Percentiles rank a stretch among this genome's conserved stretches.
Conservation (phyloP, 192 early-diverging fungal genomes). For the Gonapodya sp. region DNA sequence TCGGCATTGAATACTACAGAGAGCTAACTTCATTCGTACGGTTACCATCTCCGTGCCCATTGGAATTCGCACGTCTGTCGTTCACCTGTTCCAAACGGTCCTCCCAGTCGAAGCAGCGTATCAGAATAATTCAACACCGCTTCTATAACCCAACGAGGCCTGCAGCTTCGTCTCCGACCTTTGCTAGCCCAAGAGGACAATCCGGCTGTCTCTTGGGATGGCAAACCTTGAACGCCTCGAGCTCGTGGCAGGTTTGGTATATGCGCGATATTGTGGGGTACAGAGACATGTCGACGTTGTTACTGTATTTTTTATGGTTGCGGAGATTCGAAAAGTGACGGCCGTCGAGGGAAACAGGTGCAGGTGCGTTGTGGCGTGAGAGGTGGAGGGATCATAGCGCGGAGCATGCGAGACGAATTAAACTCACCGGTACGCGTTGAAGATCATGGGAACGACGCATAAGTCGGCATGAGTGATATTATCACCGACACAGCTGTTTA, state of each 20-base stretch:
- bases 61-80: neutral
- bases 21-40: too few relatives aligned
- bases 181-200: neutral
- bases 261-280: slow-evolving; percentile 64
- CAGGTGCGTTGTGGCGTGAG: too few relatives aligned
- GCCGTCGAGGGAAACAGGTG: too few relatives aligned
- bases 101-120: too few relatives aligned
- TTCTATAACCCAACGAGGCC: neutral
- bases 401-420: neutral
- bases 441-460: slow-evolving; percentile 65
- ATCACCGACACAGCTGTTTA: slow-evolving; percentile 62
- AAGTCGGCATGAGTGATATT: slow-evolving; percentile 76
- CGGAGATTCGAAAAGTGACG: neutral
- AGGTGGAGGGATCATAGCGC: neutral
- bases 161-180: neutral
- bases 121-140: too few relatives aligned
- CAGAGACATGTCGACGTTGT: slow-evolving; percentile 54
- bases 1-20: too few relatives aligned
- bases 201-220: slow-evolving; percentile 29
- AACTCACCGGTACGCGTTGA: slow-evolving; percentile 60
- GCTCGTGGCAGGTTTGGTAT: slow-evolving; percentile 33
- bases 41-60: too few relatives aligned
- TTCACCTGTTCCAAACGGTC: neutral
- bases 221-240: slow-evolving; percentile 51
- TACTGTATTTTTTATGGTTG: slow-evolving; percentile 22